phyloP scores from a whole-genome alignment of 306 rosid genomes.

The Begonia peltatifolia region DNA sequence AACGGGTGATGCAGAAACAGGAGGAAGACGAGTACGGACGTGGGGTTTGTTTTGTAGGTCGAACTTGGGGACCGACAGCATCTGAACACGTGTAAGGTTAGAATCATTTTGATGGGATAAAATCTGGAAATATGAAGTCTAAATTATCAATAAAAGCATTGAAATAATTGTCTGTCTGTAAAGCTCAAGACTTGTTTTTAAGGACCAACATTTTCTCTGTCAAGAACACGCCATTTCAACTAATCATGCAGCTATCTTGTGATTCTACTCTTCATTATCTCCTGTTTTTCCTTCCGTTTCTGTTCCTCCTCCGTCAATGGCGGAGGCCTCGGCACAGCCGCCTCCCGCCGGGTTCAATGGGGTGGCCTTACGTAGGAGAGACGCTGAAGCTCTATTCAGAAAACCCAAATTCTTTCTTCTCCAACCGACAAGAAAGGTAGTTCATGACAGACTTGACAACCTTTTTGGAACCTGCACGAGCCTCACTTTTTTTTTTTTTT shows the following conservation, averaged over 20 bases:
- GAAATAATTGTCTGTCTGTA: background rate
- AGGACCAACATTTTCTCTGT: background rate
- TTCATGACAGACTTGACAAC: background rate
- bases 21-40: no score
- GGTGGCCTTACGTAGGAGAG: slow-evolving; percentile 83
- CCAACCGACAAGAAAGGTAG: slow-evolving; percentile 52
- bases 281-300: background rate
- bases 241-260: background rate
- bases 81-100: no score
- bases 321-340: slow-evolving; percentile 18
- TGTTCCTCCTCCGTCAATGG: slow-evolving; percentile 33
- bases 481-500: background rate
- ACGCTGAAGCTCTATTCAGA: slow-evolving; percentile 60
- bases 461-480: no score
- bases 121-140: no score
- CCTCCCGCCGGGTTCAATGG: slow-evolving; percentile 89
- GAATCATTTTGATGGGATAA: no score
- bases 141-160: no score
- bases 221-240: no score
- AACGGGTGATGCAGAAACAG: no score
- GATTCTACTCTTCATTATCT: background rate
- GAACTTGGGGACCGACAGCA: no score
- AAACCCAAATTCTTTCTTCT: slow-evolving; percentile 73
- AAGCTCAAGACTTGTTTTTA: background rate
- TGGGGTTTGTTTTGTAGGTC: no score